Percentiles rank a stretch among this genome's conserved stretches.
Evolutionary conservation across 2,329 filamentous ascomycete genomes (phyloP).

Genomic region (Botrytis elliptica): DNA sequence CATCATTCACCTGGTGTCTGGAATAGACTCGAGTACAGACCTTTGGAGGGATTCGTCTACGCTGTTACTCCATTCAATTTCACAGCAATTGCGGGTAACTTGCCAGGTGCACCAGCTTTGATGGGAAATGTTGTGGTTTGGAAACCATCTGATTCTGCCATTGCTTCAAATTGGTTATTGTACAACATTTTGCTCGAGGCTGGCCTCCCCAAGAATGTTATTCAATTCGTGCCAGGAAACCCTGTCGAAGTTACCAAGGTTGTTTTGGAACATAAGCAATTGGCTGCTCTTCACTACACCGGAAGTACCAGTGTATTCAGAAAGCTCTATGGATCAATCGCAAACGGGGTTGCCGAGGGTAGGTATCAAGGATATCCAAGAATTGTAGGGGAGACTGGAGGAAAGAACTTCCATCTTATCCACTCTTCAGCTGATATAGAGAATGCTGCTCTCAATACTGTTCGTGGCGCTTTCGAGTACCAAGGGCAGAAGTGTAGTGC

Average conservation of each 20-base stretch:
- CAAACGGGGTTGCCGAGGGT: conserved; percentile 74
- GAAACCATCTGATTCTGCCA: conserved; percentile 87
- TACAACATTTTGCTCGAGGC: conserved; percentile 90
- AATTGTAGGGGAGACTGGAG: conserved; percentile 86
- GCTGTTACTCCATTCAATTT: conserved; percentile 96
- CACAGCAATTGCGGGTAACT: conserved; percentile 87
- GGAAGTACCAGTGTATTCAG: conserved; percentile 91
- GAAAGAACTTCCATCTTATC: conserved; percentile 89
- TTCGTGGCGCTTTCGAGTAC: conserved; percentile 86
- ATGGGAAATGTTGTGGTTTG: conserved; percentile 94
- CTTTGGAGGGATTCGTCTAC: conserved; percentile 92
- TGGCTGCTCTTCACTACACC: conserved; percentile 92
- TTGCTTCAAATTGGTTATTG: conserved; percentile 84
- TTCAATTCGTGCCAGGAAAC: conserved; percentile 90
- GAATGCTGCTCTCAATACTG: conserved; percentile 77
- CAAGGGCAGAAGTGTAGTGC: conserved; percentile 92
- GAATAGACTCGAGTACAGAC: conserved; percentile 87
- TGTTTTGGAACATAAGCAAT: conserved; percentile 73
- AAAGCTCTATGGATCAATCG: conserved; percentile 82
- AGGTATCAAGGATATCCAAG: conserved; percentile 83
- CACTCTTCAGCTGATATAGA: conserved; percentile 74
- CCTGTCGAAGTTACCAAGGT: conserved; percentile 78
- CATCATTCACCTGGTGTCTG: conserved; percentile 83
- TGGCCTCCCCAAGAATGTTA: conserved; percentile 81
- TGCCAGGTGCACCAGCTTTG: conserved; percentile 77